Evolutionary conservation across 2,329 filamentous ascomycete species (phyloP).

Genomic region (Calonectria montana): DNA sequence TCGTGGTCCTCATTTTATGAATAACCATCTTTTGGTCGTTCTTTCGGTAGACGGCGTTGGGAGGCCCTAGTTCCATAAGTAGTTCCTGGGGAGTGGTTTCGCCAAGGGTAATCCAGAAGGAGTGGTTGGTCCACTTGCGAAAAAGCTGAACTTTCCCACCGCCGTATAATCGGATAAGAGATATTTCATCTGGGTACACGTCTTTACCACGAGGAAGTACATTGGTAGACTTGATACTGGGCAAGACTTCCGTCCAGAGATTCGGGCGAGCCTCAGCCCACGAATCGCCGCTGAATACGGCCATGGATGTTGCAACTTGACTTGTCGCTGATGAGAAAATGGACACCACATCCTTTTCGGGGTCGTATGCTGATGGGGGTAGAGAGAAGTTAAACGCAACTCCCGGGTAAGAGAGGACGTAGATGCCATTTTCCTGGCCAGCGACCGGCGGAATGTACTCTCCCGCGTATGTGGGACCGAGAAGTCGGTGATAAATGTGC

Average conservation of each 20-base stretch:
- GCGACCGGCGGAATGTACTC: slow-evolving; percentile 82
- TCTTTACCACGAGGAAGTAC: slow-evolving; percentile 79
- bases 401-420: slow-evolving; percentile 93
- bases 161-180: slow-evolving; percentile 81
- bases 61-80: slow-evolving; percentile 89
- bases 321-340: slow-evolving; percentile 83
- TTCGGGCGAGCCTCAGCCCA: slow-evolving; percentile 86
- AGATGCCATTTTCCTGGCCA: slow-evolving; percentile 73
- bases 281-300: slow-evolving; percentile 88
- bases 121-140: slow-evolving; percentile 74
- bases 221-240: slow-evolving; percentile 78
- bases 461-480: slow-evolving; percentile 93
- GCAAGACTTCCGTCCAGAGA: slow-evolving; percentile 80
- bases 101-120: slow-evolving; percentile 80
- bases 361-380: slow-evolving; percentile 78
- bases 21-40: slow-evolving; percentile 90
- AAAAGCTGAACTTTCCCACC: slow-evolving; percentile 83
- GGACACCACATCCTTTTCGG: slow-evolving; percentile 84
- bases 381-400: slow-evolving; percentile 93
- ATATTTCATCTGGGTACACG: slow-evolving; percentile 87
- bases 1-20: slow-evolving; percentile 72
- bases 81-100: slow-evolving; percentile 94
- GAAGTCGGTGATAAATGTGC: slow-evolving; percentile 91
- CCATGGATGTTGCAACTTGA: slow-evolving; percentile 85
- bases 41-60: slow-evolving; percentile 93